These are phyloP conservation scores for Sisymbrium irio DNA, from an alignment of 345 rosid species.

Conservation along the genomic window DNA sequence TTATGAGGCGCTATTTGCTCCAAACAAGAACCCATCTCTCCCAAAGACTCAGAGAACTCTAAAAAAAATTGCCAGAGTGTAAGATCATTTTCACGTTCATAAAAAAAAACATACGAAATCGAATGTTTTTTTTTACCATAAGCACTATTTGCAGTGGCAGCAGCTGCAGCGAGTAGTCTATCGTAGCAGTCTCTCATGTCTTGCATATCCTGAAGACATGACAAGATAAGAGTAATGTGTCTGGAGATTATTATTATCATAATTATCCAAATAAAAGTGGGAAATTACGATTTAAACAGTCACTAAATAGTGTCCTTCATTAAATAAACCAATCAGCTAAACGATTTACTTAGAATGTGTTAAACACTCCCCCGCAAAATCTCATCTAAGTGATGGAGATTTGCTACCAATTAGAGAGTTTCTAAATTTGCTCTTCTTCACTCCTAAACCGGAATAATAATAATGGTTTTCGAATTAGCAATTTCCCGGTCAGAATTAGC, in stretches of 20 bases:
- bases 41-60: conserved; percentile 96
- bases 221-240: neutral
- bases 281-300: neutral
- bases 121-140: conserved; percentile 51
- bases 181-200: conserved; percentile 92
- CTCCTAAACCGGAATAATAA: neutral
- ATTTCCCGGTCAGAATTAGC: neutral
- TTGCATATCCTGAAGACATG: conserved; percentile 67
- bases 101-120: neutral
- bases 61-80: conserved; percentile 17
- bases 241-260: neutral
- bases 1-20: conserved; percentile 69
- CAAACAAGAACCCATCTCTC: conserved; percentile 89
- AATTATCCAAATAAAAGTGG: conserved; percentile 9
- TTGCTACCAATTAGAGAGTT: conserved; percentile 16
- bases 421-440: neutral
- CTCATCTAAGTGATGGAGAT: neutral
- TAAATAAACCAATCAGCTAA: neutral
- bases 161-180: conserved; percentile 93
- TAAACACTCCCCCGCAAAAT: too few relatives aligned
- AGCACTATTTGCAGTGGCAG: conserved; percentile 89
- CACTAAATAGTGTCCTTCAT: neutral
- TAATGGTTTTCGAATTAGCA: neutral
- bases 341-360: neutral
- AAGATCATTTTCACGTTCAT: neutral